phyloP scores from a whole-genome alignment of 2,329 filamentous ascomycete genomes.

The Myriosclerotinia scirpicola region DNA sequence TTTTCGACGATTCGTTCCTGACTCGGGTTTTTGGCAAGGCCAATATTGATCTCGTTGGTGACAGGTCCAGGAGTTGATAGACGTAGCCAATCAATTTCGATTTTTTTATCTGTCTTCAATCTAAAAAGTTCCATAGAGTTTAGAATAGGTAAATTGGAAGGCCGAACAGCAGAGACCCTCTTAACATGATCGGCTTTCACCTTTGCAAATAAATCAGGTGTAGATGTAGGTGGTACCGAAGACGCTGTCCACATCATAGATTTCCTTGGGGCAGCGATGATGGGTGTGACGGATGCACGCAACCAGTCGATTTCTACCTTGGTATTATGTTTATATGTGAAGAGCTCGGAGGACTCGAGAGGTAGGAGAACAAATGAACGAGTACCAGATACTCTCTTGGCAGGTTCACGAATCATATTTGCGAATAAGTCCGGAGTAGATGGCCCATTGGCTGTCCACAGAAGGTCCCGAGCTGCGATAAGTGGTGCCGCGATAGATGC shows the following conservation, averaged over 20 bases:
- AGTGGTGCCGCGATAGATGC: too few species aligned
- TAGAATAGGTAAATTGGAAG: slow-evolving; percentile 25
- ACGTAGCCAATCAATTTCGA: slow-evolving; percentile 5
- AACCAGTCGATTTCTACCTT: background rate
- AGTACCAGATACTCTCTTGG: background rate
- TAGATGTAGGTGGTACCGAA: background rate
- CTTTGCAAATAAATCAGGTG: background rate
- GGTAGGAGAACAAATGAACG: background rate
- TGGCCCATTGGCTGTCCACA: too few species aligned
- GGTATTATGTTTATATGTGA: background rate
- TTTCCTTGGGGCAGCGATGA: background rate
- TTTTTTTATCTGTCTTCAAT: background rate
- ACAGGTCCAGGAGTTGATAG: background rate
- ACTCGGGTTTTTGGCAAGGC: background rate
- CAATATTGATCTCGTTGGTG: background rate
- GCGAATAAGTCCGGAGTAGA: slow-evolving; percentile 7
- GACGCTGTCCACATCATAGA: slow-evolving; percentile 4
- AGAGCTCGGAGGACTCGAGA: slow-evolving; percentile 2
- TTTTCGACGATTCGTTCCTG: background rate
- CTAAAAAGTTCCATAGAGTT: slow-evolving; percentile 29
- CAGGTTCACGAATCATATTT: background rate
- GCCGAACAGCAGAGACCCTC: background rate
- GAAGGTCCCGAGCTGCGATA: too few species aligned
- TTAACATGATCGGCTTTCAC: background rate
- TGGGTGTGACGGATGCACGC: background rate